A percentile compares a stretch with the other conserved stretches of the same genome.
phyloP scores from a whole-genome alignment of 345 rosid species.

The Eucalyptus fibrosa region DNA sequence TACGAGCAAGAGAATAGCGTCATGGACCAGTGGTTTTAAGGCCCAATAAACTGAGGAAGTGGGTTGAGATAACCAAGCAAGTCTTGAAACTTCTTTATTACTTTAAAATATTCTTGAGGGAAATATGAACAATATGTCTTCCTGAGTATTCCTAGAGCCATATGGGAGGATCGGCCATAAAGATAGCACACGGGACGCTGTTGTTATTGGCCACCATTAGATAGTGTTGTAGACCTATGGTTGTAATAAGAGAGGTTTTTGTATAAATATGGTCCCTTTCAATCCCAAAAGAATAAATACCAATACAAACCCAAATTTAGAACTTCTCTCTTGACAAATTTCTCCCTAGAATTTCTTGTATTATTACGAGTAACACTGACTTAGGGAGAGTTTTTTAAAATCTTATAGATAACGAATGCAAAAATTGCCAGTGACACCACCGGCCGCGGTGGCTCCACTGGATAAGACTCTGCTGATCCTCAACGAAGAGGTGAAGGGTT shows the following conservation, averaged over 20 bases:
- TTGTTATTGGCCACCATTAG: background rate
- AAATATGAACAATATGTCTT: background rate
- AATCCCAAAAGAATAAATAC: background rate
- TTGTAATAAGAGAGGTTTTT: too few species aligned
- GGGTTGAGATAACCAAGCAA: background rate
- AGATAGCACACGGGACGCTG: too few species aligned
- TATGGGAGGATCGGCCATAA: too few species aligned
- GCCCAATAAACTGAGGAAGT: background rate
- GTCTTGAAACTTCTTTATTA: background rate
- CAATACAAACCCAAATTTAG: too few species aligned
- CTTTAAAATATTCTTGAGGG: background rate
- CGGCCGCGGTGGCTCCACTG: too few species aligned
- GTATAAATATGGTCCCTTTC: background rate
- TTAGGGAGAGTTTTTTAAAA: background rate
- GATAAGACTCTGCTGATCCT: too few species aligned
- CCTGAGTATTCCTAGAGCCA: background rate
- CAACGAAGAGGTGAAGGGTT: too few species aligned
- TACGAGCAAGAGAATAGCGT: background rate
- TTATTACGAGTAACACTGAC: background rate
- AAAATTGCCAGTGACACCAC: too few species aligned
- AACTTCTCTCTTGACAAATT: too few species aligned
- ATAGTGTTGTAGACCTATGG: background rate
- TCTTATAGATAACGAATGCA: too few species aligned
- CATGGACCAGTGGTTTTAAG: background rate
- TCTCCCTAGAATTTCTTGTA: background rate